Conservation (phyloP, 1,284 basidiomycete species). For the Cryptococcus wingfieldii region DNA sequence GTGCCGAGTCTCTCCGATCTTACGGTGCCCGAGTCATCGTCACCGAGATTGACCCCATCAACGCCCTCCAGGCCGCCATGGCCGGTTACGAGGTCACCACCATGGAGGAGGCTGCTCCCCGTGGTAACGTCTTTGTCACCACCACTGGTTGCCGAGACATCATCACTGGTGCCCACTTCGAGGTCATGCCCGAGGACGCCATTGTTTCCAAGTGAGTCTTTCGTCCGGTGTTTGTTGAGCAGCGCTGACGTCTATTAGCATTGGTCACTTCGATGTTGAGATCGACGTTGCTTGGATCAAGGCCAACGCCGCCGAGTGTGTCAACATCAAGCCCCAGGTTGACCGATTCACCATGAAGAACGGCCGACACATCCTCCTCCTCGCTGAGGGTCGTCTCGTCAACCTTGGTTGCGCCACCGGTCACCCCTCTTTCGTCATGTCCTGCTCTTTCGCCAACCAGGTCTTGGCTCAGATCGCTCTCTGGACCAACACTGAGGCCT, state of each 20-base stretch:
- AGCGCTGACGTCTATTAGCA: conserved; percentile 54
- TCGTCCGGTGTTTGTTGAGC: neutral
- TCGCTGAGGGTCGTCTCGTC: conserved; percentile 97
- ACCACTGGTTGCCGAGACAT: conserved; percentile 99
- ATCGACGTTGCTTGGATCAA: conserved; percentile 99
- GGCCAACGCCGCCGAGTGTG: conserved; percentile 74
- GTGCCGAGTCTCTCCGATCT: conserved; percentile 92
- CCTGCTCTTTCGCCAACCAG: conserved; percentile 99
- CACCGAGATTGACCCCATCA: conserved; percentile 99
- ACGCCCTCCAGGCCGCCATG: conserved; percentile 99
- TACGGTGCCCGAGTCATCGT: conserved; percentile 95
- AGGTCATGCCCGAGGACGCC: conserved; percentile 94
- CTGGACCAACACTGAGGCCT: conserved; percentile 77
- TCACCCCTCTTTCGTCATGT: conserved; percentile 90
- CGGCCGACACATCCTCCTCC: conserved; percentile 92
- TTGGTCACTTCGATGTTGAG: conserved; percentile 98
- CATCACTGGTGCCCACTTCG: conserved; percentile 88
- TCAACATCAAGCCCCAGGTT: conserved; percentile 99
- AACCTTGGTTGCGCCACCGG: conserved; percentile 92
- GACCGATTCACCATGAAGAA: conserved; percentile 91
- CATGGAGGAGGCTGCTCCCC: conserved; percentile 92
- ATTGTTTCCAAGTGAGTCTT: conserved; percentile 88
- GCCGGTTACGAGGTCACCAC: conserved; percentile 97
- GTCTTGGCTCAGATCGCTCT: conserved; percentile 97
- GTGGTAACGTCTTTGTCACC: conserved; percentile 92